These are phyloP conservation scores for Tilletia walkeri DNA, from an alignment of 1,284 basidiomycete species.

Conservation along the genomic window DNA sequence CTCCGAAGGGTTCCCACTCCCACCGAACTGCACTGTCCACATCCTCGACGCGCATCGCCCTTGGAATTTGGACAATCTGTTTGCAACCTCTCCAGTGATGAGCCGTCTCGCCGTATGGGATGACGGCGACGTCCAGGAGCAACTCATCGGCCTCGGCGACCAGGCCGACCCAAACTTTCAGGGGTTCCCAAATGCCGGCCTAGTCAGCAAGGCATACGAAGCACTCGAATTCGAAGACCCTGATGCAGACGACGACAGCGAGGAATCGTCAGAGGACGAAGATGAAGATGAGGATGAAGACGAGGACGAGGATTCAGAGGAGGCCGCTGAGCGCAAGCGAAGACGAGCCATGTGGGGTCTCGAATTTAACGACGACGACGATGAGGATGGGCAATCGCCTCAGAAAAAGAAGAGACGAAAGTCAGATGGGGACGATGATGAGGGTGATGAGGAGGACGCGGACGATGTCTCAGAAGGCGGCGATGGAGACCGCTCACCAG, in stretches of 20 bases:
- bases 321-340: slow-evolving; percentile 60
- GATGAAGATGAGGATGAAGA: slow-evolving; percentile 27
- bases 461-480: not conserved
- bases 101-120: slow-evolving; percentile 51
- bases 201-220: slow-evolving; percentile 46
- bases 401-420: slow-evolving; percentile 60
- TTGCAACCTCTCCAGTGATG: slow-evolving; percentile 62
- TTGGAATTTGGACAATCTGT: slow-evolving; percentile 83
- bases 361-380: slow-evolving; percentile 31
- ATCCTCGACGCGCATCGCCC: slow-evolving; percentile 92
- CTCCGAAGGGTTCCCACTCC: slow-evolving; percentile 35
- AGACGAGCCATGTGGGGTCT: slow-evolving; percentile 56
- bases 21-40: slow-evolving; percentile 66
- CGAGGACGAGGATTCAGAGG: slow-evolving; percentile 55
- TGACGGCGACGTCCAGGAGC: slow-evolving; percentile 45
- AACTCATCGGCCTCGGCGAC: slow-evolving; percentile 24
- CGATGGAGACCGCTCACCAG: not conserved
- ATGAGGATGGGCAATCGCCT: slow-evolving; percentile 20
- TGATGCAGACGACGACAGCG: slow-evolving; percentile 63
- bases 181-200: slow-evolving; percentile 13
- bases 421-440: slow-evolving; percentile 46
- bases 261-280: slow-evolving; percentile 58
- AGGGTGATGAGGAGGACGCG: slow-evolving; percentile 31
- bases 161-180: not conserved
- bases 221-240: slow-evolving; percentile 44